Evolutionary conservation across 176 grass and related monocot genomes (phyloP).

Genomic region (Oryza australiensis): DNA sequence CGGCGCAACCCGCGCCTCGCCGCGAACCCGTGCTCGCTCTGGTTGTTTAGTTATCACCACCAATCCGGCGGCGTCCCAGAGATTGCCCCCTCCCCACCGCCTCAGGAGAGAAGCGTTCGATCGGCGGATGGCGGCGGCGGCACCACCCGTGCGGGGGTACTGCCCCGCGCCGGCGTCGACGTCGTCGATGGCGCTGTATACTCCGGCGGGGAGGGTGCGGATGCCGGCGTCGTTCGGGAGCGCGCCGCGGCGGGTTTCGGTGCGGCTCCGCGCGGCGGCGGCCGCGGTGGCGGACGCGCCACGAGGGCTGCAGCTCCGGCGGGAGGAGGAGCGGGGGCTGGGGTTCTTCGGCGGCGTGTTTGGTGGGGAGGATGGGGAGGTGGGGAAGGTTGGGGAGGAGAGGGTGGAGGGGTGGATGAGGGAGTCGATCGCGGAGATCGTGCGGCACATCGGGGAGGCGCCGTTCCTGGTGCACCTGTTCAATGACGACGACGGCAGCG

Average conservation of each 20-base stretch:
- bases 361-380: background rate
- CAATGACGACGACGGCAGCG: constrained; percentile 4
- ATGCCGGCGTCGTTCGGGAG: background rate
- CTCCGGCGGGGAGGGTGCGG: constrained; percentile 3
- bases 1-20: constrained; percentile 26
- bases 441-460: constrained; percentile 54
- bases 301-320: constrained; percentile 23
- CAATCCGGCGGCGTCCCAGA: background rate
- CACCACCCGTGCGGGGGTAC: constrained; percentile 35
- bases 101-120: too few species aligned
- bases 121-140: constrained; percentile 34
- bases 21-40: background rate
- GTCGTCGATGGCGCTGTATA: constrained; percentile 14
- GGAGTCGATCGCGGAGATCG: constrained; percentile 58
- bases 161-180: constrained; percentile 26
- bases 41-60: background rate
- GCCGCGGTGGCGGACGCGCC: constrained; percentile 27
- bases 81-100: too few species aligned
- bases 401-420: constrained; percentile 39
- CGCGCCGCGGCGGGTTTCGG: background rate
- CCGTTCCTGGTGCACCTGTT: constrained; percentile 66
- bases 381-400: constrained; percentile 34
- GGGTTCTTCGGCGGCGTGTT: background rate
- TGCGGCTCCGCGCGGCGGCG: constrained; percentile 20
- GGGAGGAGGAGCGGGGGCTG: background rate